phyloP scores from a whole-genome alignment of 768 basidiomycete genomes.

The Leccinum arenicola region DNA sequence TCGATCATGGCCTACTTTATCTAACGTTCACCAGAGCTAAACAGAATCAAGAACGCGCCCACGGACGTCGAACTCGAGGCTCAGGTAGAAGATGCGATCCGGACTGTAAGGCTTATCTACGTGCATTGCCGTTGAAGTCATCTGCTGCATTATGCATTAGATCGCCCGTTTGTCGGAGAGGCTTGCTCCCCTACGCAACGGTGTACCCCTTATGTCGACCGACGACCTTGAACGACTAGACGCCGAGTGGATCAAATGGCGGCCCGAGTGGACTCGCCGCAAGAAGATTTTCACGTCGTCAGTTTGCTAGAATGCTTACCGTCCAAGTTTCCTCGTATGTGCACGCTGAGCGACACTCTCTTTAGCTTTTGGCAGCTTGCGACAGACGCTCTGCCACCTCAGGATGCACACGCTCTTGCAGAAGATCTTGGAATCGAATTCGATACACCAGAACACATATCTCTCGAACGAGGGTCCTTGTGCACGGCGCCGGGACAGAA shows the following conservation, averaged over 20 bases:
- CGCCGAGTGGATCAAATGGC: constrained; percentile 75
- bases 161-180: constrained; percentile 45
- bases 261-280: constrained; percentile 74
- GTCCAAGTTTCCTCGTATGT: neutral
- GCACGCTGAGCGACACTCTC: neutral
- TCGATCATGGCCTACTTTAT: neutral
- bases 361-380: constrained; percentile 73
- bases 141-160: constrained; percentile 39
- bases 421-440: constrained; percentile 82
- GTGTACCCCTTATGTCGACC: constrained; percentile 59
- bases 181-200: constrained; percentile 65
- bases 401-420: constrained; percentile 59
- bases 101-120: constrained; percentile 43
- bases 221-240: constrained; percentile 71
- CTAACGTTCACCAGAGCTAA: constrained; percentile 50
- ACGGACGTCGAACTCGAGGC: constrained; percentile 64
- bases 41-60: constrained; percentile 58
- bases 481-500: constrained; percentile 37
- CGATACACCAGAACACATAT: constrained; percentile 69
- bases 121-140: constrained; percentile 13
- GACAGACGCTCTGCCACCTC: constrained; percentile 64
- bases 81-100: constrained; percentile 49
- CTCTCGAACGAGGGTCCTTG: constrained; percentile 62
- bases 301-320: constrained; percentile 15
- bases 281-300: constrained; percentile 60